These are phyloP conservation scores for Phialophora tarda DNA, from an alignment of 2,329 filamentous ascomycete species.

Conservation along the genomic window DNA sequence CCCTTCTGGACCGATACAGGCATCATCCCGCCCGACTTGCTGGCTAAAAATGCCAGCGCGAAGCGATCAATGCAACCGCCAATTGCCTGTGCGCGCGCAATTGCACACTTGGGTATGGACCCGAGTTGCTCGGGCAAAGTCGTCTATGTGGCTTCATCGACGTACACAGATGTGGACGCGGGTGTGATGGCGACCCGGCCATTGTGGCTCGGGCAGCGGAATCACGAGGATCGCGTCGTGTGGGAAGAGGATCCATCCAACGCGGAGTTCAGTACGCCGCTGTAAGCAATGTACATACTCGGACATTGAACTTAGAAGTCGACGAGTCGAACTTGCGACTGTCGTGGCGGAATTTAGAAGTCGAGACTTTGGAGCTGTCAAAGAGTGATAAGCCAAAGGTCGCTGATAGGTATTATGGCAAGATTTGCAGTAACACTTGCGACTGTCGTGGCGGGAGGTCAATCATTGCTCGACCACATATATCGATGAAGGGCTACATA, in stretches of 20 bases:
- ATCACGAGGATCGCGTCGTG: conserved; percentile 8
- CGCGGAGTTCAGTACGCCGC: not conserved
- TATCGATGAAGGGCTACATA: too few species aligned
- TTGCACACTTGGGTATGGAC: not conserved
- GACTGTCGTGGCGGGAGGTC: too few species aligned
- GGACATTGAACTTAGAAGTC: too few species aligned
- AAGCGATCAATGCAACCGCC: not conserved
- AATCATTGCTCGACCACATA: too few species aligned
- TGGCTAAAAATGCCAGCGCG: not conserved
- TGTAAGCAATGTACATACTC: not conserved
- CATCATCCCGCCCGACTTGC: not conserved
- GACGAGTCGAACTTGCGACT: too few species aligned
- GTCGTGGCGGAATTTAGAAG: too few species aligned
- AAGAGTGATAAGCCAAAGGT: too few species aligned
- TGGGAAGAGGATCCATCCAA: conserved; percentile 13
- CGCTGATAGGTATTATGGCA: too few species aligned
- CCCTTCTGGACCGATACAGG: not conserved
- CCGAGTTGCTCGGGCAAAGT: not conserved
- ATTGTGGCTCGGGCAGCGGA: conserved; percentile 6
- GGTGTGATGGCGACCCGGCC: not conserved
- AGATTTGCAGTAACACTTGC: too few species aligned
- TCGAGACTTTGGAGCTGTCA: too few species aligned
- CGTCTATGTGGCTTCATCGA: not conserved
- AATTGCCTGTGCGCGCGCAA: not conserved
- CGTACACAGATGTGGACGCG: not conserved